phyloP scores from a whole-genome alignment of 352 stramenopile species.

The Proteromonas lacertae region DNA sequence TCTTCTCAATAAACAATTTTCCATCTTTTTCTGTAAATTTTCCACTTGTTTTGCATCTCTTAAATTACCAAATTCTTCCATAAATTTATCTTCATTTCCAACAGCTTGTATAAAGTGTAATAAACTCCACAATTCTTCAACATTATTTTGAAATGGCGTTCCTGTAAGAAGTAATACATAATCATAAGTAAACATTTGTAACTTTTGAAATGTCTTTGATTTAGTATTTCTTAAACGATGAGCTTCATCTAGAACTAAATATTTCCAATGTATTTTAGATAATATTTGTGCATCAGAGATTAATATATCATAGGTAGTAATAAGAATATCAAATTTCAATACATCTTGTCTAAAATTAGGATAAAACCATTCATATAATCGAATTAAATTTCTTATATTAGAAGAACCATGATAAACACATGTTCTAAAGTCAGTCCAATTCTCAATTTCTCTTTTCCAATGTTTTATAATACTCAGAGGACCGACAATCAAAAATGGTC shows the following conservation, averaged over 20 bases:
- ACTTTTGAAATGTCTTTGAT: conserved; percentile 24
- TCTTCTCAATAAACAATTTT: conserved; percentile 86
- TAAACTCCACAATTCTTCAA: conserved; percentile 96
- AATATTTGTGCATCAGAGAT: neutral
- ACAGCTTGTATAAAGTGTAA: conserved; percentile 96
- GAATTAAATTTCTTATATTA: conserved; percentile 50
- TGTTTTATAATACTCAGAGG: conserved; percentile 84
- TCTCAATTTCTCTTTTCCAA: conserved; percentile 90
- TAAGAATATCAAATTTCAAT: conserved; percentile 12
- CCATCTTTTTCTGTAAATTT: conserved; percentile 69
- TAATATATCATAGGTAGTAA: neutral
- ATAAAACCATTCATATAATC: conserved; percentile 74
- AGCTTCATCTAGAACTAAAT: conserved; percentile 90
- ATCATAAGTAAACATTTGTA: conserved; percentile 24
- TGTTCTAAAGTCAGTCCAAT: conserved; percentile 85
- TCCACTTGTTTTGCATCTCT: conserved; percentile 78
- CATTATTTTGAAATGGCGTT: conserved; percentile 77
- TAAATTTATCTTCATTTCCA: conserved; percentile 81
- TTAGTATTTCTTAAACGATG: conserved; percentile 97
- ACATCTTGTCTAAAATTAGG: conserved; percentile 12
- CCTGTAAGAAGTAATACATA: conserved; percentile 43
- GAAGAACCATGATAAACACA: conserved; percentile 86
- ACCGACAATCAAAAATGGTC: conserved; percentile 86
- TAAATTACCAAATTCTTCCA: conserved; percentile 84
- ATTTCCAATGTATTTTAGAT: no score